Evolutionary conservation across 352 stramenopile species (phyloP).

Genomic region (Pythium dissimile): DNA sequence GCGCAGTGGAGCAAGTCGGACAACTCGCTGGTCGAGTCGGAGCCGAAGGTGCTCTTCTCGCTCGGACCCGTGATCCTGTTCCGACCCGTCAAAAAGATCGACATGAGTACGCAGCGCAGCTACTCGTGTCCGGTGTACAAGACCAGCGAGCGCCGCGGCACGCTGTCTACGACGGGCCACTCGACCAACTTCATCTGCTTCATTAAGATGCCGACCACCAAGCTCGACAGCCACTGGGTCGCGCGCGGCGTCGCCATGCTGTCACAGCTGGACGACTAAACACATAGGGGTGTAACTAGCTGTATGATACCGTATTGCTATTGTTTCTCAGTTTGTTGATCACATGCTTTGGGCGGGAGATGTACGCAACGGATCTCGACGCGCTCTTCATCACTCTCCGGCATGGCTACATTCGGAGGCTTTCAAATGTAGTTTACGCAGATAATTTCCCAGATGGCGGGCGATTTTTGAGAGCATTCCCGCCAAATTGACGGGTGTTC

Average conservation of each 20-base stretch:
- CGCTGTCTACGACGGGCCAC: conserved; percentile 92
- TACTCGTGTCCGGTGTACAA: conserved; percentile 96
- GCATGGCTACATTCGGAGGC: conserved; percentile 14
- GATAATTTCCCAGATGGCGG: conserved; percentile 16
- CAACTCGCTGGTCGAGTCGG: conserved; percentile 69
- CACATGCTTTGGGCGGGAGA: not conserved
- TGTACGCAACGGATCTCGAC: not conserved
- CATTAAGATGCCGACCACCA: conserved; percentile 83
- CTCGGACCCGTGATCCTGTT: conserved; percentile 83
- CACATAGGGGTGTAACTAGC: not conserved
- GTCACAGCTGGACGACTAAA: conserved; percentile 85
- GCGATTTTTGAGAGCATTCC: not conserved
- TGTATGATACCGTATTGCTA: no score
- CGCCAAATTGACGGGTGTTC: conserved; percentile 22
- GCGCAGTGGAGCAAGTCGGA: conserved; percentile 81
- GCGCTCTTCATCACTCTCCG: no score
- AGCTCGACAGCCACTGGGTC: conserved; percentile 89
- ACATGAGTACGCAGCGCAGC: conserved; percentile 55
- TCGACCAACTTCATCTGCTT: conserved; percentile 95
- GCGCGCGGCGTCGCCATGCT: conserved; percentile 92
- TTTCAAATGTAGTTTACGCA: conserved; percentile 6
- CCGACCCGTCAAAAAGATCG: conserved; percentile 67
- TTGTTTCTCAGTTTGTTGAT: no score
- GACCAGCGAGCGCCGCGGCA: conserved; percentile 88
- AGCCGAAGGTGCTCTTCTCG: conserved; percentile 89